Evolutionary conservation across 1,284 basidiomycete genomes (phyloP).

Genomic region (Bjerkandera adusta): DNA sequence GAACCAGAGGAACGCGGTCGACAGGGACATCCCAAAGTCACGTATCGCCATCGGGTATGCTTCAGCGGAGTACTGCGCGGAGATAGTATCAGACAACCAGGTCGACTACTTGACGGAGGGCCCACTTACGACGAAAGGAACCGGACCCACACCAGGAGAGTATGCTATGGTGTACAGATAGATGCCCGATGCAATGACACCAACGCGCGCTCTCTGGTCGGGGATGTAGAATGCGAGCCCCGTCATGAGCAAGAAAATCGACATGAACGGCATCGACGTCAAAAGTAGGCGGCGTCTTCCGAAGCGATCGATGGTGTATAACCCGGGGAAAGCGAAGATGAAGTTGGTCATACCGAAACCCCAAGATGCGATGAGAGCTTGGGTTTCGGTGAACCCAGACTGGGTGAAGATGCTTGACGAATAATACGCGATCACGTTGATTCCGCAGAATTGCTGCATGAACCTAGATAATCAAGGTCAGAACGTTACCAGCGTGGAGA

Average conservation of each 20-base stretch:
- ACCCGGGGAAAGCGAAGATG: constrained; percentile 55
- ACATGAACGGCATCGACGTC: constrained; percentile 65
- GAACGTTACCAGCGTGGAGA: too few species aligned
- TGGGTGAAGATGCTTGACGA: constrained; percentile 59
- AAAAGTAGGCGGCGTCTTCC: constrained; percentile 69
- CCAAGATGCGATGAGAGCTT: constrained; percentile 58
- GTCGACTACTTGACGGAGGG: not conserved
- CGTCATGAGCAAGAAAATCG: constrained; percentile 58
- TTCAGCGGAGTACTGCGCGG: constrained; percentile 54
- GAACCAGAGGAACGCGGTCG: constrained; percentile 65
- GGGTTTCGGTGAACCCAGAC: constrained; percentile 44
- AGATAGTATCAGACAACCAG: not conserved
- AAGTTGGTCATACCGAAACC: constrained; percentile 52
- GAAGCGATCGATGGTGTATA: constrained; percentile 58
- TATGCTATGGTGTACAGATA: constrained; percentile 65
- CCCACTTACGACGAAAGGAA: constrained; percentile 78
- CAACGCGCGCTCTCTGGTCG: constrained; percentile 39
- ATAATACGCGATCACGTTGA: constrained; percentile 68
- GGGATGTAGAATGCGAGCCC: constrained; percentile 54
- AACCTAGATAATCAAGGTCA: constrained; percentile 83
- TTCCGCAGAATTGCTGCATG: constrained; percentile 62
- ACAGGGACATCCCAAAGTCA: constrained; percentile 72
- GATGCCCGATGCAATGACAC: constrained; percentile 55
- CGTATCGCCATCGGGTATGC: constrained; percentile 74
- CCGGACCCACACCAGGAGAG: constrained; percentile 77